Evolutionary conservation across 371 early-diverging fungal species (phyloP), one percentile per base, ranked within the genome.

Genomic region (Mucor irregularis): DNA sequence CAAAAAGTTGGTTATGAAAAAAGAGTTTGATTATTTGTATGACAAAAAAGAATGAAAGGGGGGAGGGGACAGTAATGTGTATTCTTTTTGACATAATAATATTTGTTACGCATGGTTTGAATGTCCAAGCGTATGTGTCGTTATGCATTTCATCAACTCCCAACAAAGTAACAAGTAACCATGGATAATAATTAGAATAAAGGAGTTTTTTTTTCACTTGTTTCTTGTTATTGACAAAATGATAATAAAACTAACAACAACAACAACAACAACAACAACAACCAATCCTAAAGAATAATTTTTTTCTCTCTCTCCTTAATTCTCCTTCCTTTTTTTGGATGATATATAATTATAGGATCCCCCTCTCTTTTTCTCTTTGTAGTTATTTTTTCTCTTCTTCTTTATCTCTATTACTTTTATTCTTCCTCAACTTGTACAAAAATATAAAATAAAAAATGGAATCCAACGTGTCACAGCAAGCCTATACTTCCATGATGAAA

Each of bases 401-500:
- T 43, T 40, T 24, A n/a, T n/a, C n/a, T n/a, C n/a, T n/a, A n/a
- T n/a, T n/a, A n/a, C 4, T 28, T 35, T 31, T 29, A 42, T 52
- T 10, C 16, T 30, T 2, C 39, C 17, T 16, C n/a, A n/a, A n/a
- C 31, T 44, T 28, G 13, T 5, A 11, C n/a, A 34, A 24, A 22
- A 26, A 11, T 34, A 9, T 33, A 26, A 21, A 35, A 30, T 26
- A 46, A 6, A 55, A 39, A 48, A 72, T 72, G 76, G 62, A 69
- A 17, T 35, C 73, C 6, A 61, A 56, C 38, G 45, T 69, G 29
- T 69, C 74, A 25, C 69, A 74, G 25, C 78, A 77, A 61, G 74
- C 74, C 0, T 77, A 77, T 42, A 77, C 78, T 14, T 70, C 74
- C 14, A 71, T 77, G 71, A 69, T 77, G 72, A 77, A 74, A 33